These are phyloP conservation scores for Corchorus olitorius DNA, from an alignment of 345 rosid species.

Conservation along the genomic window DNA sequence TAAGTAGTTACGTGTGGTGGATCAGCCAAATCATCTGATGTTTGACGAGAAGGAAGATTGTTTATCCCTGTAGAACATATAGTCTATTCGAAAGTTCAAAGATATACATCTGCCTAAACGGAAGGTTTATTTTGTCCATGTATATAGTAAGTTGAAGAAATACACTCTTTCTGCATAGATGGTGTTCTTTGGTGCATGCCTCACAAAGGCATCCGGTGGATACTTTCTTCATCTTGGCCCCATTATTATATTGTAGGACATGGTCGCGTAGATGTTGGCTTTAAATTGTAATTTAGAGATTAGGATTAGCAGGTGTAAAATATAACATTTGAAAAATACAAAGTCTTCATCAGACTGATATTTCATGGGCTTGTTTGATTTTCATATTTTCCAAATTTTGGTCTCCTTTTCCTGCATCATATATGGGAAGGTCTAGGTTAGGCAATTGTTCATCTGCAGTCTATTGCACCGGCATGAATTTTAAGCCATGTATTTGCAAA, in stretches of 20 bases:
- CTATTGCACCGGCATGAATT: too few species aligned
- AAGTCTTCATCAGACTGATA: neutral
- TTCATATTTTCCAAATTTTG: too few species aligned
- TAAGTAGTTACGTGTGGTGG: too few species aligned
- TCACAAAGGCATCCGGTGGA: neutral
- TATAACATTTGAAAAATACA: neutral
- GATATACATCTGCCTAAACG: neutral
- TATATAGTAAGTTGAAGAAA: neutral
- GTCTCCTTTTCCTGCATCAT: neutral
- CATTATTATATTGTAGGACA: neutral
- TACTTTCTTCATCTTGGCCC: neutral
- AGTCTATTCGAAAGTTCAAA: neutral
- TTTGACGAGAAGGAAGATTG: too few species aligned
- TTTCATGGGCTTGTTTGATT: neutral
- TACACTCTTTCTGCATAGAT: neutral
- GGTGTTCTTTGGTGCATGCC: neutral
- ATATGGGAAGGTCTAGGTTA: too few species aligned
- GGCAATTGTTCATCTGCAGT: too few species aligned
- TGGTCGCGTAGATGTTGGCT: neutral
- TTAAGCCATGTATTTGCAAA: too few species aligned
- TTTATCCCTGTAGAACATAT: too few species aligned
- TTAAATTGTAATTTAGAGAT: neutral
- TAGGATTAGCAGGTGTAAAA: neutral
- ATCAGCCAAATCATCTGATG: too few species aligned
- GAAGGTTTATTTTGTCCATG: neutral